A percentile compares a stretch with the other conserved stretches of the same genome.
These are phyloP conservation scores for Capsella rubella DNA, from an alignment of 441 rosid species.

Conservation along the genomic window DNA sequence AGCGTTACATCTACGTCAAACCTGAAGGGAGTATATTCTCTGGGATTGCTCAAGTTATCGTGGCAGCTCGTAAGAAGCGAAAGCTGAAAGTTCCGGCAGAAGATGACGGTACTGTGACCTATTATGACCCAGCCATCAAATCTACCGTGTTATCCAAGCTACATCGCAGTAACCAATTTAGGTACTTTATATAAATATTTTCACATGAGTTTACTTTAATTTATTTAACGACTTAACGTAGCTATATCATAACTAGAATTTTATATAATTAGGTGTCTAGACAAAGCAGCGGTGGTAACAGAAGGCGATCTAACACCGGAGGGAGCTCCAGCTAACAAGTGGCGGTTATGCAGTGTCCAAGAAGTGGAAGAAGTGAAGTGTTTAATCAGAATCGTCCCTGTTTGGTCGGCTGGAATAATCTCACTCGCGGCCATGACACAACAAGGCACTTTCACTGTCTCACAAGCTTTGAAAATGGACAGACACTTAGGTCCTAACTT, in stretches of 20 bases:
- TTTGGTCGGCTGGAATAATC: conserved; percentile 88
- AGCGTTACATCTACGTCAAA: conserved; percentile 68
- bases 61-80: conserved; percentile 79
- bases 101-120: conserved; percentile 58
- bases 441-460: conserved; percentile 79
- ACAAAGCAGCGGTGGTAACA: conserved; percentile 75
- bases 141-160: conserved; percentile 45
- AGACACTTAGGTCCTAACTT: conserved; percentile 62
- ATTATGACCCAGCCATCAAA: conserved; percentile 72
- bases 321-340: conserved; percentile 54
- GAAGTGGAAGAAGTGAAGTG: conserved; percentile 89
- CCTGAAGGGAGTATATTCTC: conserved; percentile 92
- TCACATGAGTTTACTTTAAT: no score
- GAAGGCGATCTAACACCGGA: conserved; percentile 59
- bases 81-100: conserved; percentile 54
- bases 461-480: conserved; percentile 87
- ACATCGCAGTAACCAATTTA: conserved; percentile 42
- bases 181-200: neutral
- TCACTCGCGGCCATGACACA: conserved; percentile 75
- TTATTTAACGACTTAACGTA: no score
- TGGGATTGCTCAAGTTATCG: conserved; percentile 71
- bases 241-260: no score
- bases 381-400: conserved; percentile 79
- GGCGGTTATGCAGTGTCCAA: conserved; percentile 87
- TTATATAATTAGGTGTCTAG: conserved; percentile 59